Percentiles rank a stretch among this genome's conserved stretches.
Conservation (phyloP, 345 rosid species). For the Hibiscus trionum region DNA sequence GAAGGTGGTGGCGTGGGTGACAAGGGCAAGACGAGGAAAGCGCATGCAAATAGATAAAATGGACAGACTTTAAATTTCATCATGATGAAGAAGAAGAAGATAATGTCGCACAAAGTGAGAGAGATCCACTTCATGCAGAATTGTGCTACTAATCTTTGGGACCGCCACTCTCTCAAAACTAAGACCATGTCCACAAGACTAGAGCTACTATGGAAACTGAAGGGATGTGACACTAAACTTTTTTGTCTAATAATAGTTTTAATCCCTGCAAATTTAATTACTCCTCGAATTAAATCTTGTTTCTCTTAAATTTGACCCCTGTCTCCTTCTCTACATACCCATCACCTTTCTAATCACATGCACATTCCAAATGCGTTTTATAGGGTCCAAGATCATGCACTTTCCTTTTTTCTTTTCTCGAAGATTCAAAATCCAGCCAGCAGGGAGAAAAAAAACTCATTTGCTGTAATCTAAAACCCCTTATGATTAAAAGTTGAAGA, state of each 20-base stretch:
- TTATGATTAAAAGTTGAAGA: no score
- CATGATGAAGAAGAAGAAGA: background rate
- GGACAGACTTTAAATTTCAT: constrained; percentile 1
- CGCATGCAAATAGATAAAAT: constrained; percentile 12
- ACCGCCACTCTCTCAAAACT: constrained; percentile 3
- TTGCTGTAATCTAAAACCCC: no score
- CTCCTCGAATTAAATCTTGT: no score
- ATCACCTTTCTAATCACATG: constrained; percentile 13
- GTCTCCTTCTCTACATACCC: no score
- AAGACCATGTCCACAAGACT: background rate
- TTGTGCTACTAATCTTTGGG: background rate
- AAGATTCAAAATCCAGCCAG: background rate
- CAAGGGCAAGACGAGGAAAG: constrained; percentile 16
- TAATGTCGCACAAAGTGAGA: background rate
- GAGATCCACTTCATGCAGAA: background rate
- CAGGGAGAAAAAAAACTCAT: background rate
- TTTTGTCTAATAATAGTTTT: no score
- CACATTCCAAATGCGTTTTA: background rate
- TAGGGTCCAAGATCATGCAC: background rate
- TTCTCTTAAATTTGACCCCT: no score
- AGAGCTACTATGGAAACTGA: no score
- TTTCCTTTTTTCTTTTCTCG: background rate
- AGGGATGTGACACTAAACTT: no score
- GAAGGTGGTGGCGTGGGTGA: background rate
- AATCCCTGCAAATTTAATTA: no score